A percentile compares a stretch with the other conserved stretches of the same genome.
Evolutionary conservation across 2,329 filamentous ascomycete genomes (phyloP).

Genomic region (Lachnellula hyalina): DNA sequence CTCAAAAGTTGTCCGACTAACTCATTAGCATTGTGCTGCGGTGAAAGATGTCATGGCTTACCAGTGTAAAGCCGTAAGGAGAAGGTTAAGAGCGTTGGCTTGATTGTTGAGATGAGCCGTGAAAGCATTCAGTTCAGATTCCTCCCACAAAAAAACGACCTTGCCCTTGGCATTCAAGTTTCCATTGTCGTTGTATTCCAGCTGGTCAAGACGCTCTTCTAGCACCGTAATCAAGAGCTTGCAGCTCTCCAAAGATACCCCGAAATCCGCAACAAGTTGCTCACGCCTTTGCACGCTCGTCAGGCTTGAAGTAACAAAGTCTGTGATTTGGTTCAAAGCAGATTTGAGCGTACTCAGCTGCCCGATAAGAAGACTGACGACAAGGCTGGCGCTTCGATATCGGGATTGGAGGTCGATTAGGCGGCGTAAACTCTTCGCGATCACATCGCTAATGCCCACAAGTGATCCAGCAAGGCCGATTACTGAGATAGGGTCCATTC

Average conservation of each 20-base stretch:
- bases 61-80: constrained; percentile 3
- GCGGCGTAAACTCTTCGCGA: not conserved
- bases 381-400: constrained; percentile 3
- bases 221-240: constrained; percentile 1
- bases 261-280: constrained; percentile 4
- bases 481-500: constrained; percentile 6
- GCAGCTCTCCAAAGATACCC: constrained; percentile 1
- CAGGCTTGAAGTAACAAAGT: not conserved
- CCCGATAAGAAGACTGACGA: constrained; percentile 3
- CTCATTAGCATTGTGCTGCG: not conserved
- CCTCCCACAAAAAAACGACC: constrained; percentile 1
- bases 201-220: constrained; percentile 1
- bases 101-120: constrained; percentile 4
- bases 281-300: not conserved
- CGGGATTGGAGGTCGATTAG: constrained; percentile 1
- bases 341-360: constrained; percentile 6
- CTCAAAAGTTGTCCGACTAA: constrained; percentile 5
- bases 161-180: constrained; percentile 1
- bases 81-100: constrained; percentile 5
- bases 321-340: constrained; percentile 2
- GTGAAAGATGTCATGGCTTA: not conserved
- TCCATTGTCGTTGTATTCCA: not conserved
- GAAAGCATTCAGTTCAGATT: constrained; percentile 4
- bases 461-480: constrained; percentile 4
- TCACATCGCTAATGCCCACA: constrained; percentile 3